Evolutionary conservation across 1,284 basidiomycete species (phyloP).

Genomic region (Leucoagaricus sp.): DNA sequence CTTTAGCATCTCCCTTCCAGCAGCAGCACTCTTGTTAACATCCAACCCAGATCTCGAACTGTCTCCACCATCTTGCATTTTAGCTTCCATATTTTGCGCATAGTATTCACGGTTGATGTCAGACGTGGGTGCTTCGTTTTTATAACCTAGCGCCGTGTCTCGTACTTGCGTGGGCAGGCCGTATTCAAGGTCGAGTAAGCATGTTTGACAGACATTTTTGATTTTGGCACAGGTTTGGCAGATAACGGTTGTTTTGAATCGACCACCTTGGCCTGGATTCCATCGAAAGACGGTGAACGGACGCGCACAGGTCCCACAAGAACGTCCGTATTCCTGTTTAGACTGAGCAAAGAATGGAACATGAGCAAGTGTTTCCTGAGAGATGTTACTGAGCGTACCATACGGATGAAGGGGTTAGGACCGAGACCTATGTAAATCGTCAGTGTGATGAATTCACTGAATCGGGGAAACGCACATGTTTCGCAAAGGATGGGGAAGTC

Average conservation of each 20-base stretch:
- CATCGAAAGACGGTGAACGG: conserved; percentile 98
- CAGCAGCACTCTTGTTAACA: conserved; percentile 67
- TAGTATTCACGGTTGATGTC: conserved; percentile 98
- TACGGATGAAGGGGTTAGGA: conserved; percentile 85
- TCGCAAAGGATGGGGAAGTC: conserved; percentile 91
- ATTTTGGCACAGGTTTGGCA: conserved; percentile 99
- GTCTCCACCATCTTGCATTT: conserved; percentile 61
- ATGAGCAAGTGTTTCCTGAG: conserved; percentile 5
- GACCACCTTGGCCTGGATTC: conserved; percentile 93
- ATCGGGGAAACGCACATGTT: conserved; percentile 66
- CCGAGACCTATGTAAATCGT: conserved; percentile 64
- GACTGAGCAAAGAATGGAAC: conserved; percentile 51
- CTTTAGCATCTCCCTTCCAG: conserved; percentile 96
- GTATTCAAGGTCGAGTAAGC: conserved; percentile 94
- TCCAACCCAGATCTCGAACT: conserved; percentile 71
- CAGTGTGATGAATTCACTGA: conserved; percentile 9
- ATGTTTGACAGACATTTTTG: conserved; percentile 99
- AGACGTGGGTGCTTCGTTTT: conserved; percentile 89
- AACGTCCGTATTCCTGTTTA: conserved; percentile 94
- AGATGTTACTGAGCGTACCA: conserved; percentile 51
- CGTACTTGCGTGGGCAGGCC: conserved; percentile 96
- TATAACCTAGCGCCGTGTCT: conserved; percentile 89
- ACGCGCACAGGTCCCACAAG: conserved; percentile 94
- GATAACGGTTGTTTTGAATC: conserved; percentile 97
- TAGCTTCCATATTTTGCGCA: conserved; percentile 93